These are phyloP conservation scores for Saccharomyces hybrid DNA, from an alignment of 1,139 yeast species.

Conservation along the genomic window DNA sequence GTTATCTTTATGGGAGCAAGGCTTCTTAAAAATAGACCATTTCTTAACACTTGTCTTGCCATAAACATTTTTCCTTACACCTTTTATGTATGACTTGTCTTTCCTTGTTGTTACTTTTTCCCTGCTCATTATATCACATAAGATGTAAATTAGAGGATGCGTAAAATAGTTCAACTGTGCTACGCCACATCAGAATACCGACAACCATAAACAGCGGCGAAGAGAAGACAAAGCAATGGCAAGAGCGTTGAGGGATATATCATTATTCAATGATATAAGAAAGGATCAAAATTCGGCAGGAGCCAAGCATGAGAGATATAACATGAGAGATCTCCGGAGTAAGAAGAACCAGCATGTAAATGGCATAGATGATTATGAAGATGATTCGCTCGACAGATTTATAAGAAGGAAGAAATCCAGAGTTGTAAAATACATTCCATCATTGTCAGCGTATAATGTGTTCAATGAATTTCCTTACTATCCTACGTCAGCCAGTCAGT, in stretches of 20 bases:
- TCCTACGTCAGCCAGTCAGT: slow-evolving; percentile 4
- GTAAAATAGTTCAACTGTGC: background rate
- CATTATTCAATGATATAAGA: background rate
- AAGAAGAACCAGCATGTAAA: background rate
- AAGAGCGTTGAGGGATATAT: background rate
- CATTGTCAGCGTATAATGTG: slow-evolving; percentile 15
- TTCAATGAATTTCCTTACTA: slow-evolving; percentile 10
- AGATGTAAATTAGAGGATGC: background rate
- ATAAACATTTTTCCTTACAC: background rate
- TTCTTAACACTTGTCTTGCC: background rate
- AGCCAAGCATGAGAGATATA: background rate
- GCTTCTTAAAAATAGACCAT: background rate
- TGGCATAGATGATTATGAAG: background rate
- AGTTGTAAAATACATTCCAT: slow-evolving; percentile 10
- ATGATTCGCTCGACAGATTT: background rate
- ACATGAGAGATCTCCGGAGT: background rate
- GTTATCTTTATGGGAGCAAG: background rate
- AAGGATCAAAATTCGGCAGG: background rate
- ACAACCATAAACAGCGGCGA: background rate
- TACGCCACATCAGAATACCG: background rate
- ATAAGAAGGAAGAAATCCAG: slow-evolving; percentile 2
- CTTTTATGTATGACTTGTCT: background rate
- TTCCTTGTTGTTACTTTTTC: background rate
- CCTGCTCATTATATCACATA: background rate
- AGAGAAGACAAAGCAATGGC: slow-evolving; percentile 2